Evolutionary conservation across 306 rosid genomes (phyloP), one percentile per base, ranked within the genome.

Genomic region (Vicia villosa): DNA sequence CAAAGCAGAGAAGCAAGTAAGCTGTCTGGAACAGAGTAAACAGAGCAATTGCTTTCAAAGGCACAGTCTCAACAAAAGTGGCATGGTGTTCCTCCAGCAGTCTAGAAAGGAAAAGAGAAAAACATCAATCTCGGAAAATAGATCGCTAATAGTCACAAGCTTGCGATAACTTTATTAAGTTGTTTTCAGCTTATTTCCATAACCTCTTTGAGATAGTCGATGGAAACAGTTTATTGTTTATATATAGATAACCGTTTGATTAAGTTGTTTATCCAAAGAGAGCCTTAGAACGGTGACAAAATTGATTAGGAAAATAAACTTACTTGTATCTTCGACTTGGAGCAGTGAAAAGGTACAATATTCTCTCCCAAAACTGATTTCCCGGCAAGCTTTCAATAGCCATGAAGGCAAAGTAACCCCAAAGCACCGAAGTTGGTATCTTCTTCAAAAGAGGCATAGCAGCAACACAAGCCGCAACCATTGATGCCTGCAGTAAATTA

Each of bases 371-470:
- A 66, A 86, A 92, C 57, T 92, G 98, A 78, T 92, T 92, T 84
- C 98, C 96, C 2, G 98, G 98, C 88, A 92, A 85, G 84, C 96
- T 92, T 82, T 92, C 98, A 41, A 90, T 92, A 6, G 98, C 96
- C 98, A 92, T 92, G 87, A 90, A 92, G 77, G 98, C 95, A 79
- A 92, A 92, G 82, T 92, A 92, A 30, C 98, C 98, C 98, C 98
- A 92, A 21, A 92, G 98, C 68, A 92, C 98, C 32, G 98, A 84
- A 26, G 96, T 88, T 10, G 98, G 96, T 77, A 92, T 92, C 84
- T 81, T 90, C 87, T 86, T 92, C 81, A 92, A 80, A 73, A 92
- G 65, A 70, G 98, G 98, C 98, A 92, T 92, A 13, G 98, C 98
- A 75, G 84, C 96, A 36, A 92, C 89, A 81, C 98, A 92, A 63